phyloP scores from a whole-genome alignment of 257 asterid species.

The Asclepias syriaca region DNA sequence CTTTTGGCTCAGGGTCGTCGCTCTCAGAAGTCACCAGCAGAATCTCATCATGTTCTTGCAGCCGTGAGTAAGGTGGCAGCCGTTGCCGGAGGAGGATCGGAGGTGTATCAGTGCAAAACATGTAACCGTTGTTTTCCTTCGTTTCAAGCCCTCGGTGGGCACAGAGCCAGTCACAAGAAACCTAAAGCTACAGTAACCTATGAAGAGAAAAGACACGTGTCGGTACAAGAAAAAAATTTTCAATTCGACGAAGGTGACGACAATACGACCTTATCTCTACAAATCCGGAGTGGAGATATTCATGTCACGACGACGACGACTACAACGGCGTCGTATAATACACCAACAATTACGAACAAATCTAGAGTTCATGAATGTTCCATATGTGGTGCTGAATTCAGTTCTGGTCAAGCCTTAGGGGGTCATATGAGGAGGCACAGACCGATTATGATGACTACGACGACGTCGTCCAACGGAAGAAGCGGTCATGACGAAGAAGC shows the following conservation, averaged over 20 bases:
- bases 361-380: slow-evolving; percentile 76
- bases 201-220: slow-evolving; percentile 13
- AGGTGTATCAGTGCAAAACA: slow-evolving; percentile 36
- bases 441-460: slow-evolving; percentile 23
- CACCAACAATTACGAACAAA: slow-evolving; percentile 7
- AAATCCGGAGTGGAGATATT: slow-evolving; percentile 25
- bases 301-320: neutral
- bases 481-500: slow-evolving; percentile 17
- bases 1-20: slow-evolving; percentile 32
- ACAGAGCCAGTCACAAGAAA: slow-evolving; percentile 59
- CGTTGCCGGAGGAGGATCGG: neutral
- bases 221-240: slow-evolving; percentile 1
- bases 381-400: slow-evolving; percentile 77
- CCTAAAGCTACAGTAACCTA: slow-evolving; percentile 25
- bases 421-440: slow-evolving; percentile 98
- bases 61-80: neutral
- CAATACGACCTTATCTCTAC: slow-evolving; percentile 43
- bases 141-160: slow-evolving; percentile 49
- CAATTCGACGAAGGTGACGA: slow-evolving; percentile 14
- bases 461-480: slow-evolving; percentile 21
- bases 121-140: slow-evolving; percentile 37
- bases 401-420: slow-evolving; percentile 89
- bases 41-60: neutral
- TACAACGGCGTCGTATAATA: neutral
- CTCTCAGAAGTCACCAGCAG: neutral